Base-by-base conservation (phyloP, 2,329 filamentous ascomycete species). In the Juglanconis oblonga region DNA sequence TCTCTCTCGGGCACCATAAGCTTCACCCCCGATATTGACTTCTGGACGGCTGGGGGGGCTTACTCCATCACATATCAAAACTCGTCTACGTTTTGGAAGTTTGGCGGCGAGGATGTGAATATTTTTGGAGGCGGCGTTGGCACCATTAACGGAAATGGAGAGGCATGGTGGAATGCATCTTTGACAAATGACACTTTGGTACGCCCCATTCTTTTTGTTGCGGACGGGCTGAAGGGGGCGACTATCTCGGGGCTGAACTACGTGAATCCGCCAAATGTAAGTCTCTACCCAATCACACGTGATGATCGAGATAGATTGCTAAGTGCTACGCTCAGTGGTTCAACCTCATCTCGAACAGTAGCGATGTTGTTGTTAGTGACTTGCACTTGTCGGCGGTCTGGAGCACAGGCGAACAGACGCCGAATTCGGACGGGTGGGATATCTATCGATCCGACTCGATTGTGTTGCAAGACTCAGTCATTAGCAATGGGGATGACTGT, bases 401-500 rank as follows among this genome's bases (percentile, higher is more conserved):
- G 38, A 83, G 78, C 64, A 72, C 69, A 17, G 81, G 77, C 66
- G 70, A 71, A 36, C 76, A 81, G 64, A 66, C 68, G 3, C 81
- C 81, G 4, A 84, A 83, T 73, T 84, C 85, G 64, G 62, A 63
- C 45, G 62, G 62, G 38, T 63, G 62, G 62, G 62, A 85, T 80
- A 63, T 55, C 2, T 58, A 83, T 65, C 78, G 80, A 13, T 81
- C 77, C 6, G 68, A 71, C 33, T 81, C 81, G 55, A 78, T 85
- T 58, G 77, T 83, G 1, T 82, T 85, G 33, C 81, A 85, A 65
- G 79, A 85, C 67, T 82, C 78, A 1, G 68, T 79, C 14, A 79
- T 85, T 63, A 76, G 82, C 67, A 84, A 84, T 58, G 81, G 81
- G n/a, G 82, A 85, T 65, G 77, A 87, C 67, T 87, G 85, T 54